Evolutionary conservation across 768 basidiomycete genomes (phyloP).

Genomic region (Mycena kentingensis): DNA sequence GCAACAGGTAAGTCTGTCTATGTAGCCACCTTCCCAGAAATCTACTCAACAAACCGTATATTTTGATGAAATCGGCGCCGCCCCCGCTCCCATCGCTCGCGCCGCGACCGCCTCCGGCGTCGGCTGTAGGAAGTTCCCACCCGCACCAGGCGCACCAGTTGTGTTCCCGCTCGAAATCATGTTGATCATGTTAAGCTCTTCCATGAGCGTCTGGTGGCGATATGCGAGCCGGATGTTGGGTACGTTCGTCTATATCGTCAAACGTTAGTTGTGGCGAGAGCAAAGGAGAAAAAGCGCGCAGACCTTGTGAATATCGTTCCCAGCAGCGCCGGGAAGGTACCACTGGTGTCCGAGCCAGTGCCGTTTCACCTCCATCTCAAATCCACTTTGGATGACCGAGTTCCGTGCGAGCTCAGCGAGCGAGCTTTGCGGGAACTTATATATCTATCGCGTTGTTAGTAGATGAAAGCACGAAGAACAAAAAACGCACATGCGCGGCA

Average conservation of each 20-base stretch:
- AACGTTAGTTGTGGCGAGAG: background rate
- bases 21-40: too few relatives aligned
- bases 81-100: slow-evolving; percentile 33
- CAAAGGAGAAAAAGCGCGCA: slow-evolving; percentile 13
- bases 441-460: slow-evolving; percentile 61
- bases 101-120: slow-evolving; percentile 41
- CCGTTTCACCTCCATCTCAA: slow-evolving; percentile 97
- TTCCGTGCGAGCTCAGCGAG: slow-evolving; percentile 98
- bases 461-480: background rate
- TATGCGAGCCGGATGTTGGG: slow-evolving; percentile 90
- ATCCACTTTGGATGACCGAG: slow-evolving; percentile 94
- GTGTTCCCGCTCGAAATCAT: slow-evolving; percentile 23
- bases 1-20: too few relatives aligned
- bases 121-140: slow-evolving; percentile 18
- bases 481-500: slow-evolving; percentile 79
- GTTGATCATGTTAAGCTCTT: slow-evolving; percentile 76
- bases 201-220: slow-evolving; percentile 84
- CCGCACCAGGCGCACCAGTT: background rate
- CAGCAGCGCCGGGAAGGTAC: slow-evolving; percentile 90
- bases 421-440: slow-evolving; percentile 92
- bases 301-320: slow-evolving; percentile 96
- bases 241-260: slow-evolving; percentile 80
- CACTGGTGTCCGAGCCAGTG: slow-evolving; percentile 93
- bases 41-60: slow-evolving; percentile 14
- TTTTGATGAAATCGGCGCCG: slow-evolving; percentile 15